Percentiles rank a stretch among this genome's conserved stretches.
phyloP scores from a whole-genome alignment of 2,329 filamentous ascomycete genomes.

The Xylariales sp. region DNA sequence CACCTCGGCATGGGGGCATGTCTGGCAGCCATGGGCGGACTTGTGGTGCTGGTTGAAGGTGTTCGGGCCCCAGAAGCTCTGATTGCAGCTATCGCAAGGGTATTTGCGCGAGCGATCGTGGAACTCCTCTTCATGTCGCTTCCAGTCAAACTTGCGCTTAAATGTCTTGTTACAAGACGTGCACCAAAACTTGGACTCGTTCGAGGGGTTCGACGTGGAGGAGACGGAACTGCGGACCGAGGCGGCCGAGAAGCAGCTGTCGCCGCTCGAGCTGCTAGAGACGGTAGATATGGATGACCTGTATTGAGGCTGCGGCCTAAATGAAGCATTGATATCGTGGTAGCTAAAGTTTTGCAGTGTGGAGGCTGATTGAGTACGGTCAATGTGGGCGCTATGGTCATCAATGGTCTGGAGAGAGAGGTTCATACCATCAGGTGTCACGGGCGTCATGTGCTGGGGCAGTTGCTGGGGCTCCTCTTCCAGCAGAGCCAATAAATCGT shows the following conservation, averaged over 20 bases:
- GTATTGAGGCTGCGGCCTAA: constrained; percentile 41
- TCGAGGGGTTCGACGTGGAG: constrained; percentile 40
- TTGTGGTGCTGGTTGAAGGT: constrained; percentile 77
- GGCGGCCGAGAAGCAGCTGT: constrained; percentile 49
- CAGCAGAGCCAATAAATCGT: constrained; percentile 47
- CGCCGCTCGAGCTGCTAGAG: constrained; percentile 49
- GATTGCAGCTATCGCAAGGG: constrained; percentile 75
- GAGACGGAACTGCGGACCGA: constrained; percentile 49
- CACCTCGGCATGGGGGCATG: constrained; percentile 73
- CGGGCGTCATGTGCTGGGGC: constrained; percentile 17
- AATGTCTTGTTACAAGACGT: constrained; percentile 71
- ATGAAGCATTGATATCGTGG: constrained; percentile 43
- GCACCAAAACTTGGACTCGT: constrained; percentile 53
- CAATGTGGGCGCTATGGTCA: constrained; percentile 17
- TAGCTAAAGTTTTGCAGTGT: constrained; percentile 46
- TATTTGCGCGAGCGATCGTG: constrained; percentile 76
- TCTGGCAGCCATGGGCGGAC: constrained; percentile 72
- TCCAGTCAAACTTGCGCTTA: constrained; percentile 76
- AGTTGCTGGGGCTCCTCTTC: constrained; percentile 44
- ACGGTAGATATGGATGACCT: constrained; percentile 49
- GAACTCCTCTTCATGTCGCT: constrained; percentile 76
- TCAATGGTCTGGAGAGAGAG: constrained; percentile 1
- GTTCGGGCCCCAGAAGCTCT: constrained; percentile 75
- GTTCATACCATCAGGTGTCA: constrained; percentile 43
- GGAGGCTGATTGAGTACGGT: constrained; percentile 35